Base-by-base conservation (phyloP, 148 eudicot genomes). In the Polygonum aviculare region DNA sequence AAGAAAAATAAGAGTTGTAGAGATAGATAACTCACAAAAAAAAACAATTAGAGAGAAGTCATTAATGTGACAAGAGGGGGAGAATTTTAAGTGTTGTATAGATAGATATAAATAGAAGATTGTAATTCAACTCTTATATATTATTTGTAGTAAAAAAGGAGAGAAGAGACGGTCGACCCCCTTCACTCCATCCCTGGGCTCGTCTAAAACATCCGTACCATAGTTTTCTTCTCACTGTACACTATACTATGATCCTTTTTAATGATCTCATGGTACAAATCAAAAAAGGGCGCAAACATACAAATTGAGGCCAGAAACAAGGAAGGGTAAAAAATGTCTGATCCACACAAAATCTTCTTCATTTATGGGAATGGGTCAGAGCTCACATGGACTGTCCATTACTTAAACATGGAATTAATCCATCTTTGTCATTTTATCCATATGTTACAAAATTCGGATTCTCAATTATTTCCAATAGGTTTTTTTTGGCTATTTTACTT, bases 331-430 rank as follows among this genome's bases (percentile, higher is more conserved):
- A 21, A 22, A 26, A 31, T 26, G 69, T 31, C 31, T 33, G 38
- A 62, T 62, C 69, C 39, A 65, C 35, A 60, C 7, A 31, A 60
- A 33, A 65, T 35, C 3, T 67, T 67, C 45, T 67, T 36, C 44
- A 67, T 67, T 67, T 67, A 67, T 35, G 72, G 45, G 45, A 2
- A 36, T 67, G 72, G 72, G 72, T 67, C 72, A 67, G 10, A 2
- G 16, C 44, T 67, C 72, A 67, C 72, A 67, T 67, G 72, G 72
- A 36, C 14, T 67, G 72, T 38, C 44, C 72, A 35, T 35, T 67
- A 5, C 38, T 14, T 6, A 38, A 36, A 35, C 5, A 14, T 26
- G 18, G n/a, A 7, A 67, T 67, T 44, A 33, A 33, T 5, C 71
- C 19, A 65, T 36, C 71, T 36, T 65, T 65, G 44, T 65, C 71